phyloP scores from a whole-genome alignment of 2,329 filamentous ascomycete species.

The Sporothrix globosa region DNA sequence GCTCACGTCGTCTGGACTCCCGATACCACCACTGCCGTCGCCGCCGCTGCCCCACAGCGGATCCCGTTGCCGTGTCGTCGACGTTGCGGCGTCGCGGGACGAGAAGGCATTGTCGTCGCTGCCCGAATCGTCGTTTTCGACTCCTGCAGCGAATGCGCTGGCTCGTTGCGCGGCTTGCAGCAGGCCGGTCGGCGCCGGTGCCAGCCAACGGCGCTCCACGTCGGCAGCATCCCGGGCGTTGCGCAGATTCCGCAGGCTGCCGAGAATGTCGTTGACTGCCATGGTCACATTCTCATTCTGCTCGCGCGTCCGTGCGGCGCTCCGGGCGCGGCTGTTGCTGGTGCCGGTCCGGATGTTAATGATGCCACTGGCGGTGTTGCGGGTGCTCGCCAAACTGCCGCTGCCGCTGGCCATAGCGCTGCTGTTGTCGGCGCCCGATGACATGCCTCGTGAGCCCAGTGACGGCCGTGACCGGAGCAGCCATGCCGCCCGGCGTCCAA shows the following conservation, averaged over 20 bases:
- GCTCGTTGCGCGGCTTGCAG: conserved; percentile 23
- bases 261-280: conserved; percentile 48
- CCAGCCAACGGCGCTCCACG: conserved; percentile 32
- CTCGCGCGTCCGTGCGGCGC: conserved; percentile 42
- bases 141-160: conserved; percentile 10
- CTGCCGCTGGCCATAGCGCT: conserved; percentile 5
- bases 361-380: conserved; percentile 13
- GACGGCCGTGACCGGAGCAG: conserved; percentile 26
- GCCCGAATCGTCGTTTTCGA: conserved; percentile 23
- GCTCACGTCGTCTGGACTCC: background rate
- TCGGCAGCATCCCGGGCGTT: conserved; percentile 40
- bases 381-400: background rate
- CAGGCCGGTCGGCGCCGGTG: background rate
- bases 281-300: conserved; percentile 46
- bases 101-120: conserved; percentile 21
- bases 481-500: conserved; percentile 28
- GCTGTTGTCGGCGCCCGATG: conserved; percentile 4
- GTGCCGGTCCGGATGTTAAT: conserved; percentile 24
- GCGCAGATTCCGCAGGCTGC: conserved; percentile 44
- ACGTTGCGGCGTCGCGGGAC: background rate
- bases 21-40: background rate
- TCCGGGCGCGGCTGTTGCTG: conserved; percentile 35
- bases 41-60: background rate
- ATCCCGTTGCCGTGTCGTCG: background rate
- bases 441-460: background rate